Evolutionary conservation across 2,329 filamentous ascomycete species (phyloP).

Genomic region (Colletotrichum liriopes): DNA sequence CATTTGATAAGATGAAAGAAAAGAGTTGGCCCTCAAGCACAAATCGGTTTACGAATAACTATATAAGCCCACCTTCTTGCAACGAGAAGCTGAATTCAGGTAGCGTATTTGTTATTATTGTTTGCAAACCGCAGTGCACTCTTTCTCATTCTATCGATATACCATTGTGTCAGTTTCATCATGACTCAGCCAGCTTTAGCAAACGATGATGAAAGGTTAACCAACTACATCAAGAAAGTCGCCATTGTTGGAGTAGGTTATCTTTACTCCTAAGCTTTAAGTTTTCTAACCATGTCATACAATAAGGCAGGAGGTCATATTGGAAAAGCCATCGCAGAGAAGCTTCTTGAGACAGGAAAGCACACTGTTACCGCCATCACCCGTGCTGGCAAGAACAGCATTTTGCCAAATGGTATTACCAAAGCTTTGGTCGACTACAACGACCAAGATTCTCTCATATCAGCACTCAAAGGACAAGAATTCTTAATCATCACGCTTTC

Average conservation of each 20-base stretch:
- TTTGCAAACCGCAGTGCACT: too few relatives aligned
- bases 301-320: slow-evolving; percentile 57
- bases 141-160: too few relatives aligned
- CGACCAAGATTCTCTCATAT: slow-evolving; percentile 58
- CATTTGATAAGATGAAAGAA: too few relatives aligned
- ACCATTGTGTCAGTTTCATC: background rate
- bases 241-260: slow-evolving; percentile 65
- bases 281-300: slow-evolving; percentile 28
- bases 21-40: too few relatives aligned
- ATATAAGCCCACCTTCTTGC: too few relatives aligned
- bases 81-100: too few relatives aligned
- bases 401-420: slow-evolving; percentile 60
- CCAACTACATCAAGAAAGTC: slow-evolving; percentile 59
- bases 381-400: slow-evolving; percentile 58
- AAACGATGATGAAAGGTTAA: background rate
- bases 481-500: slow-evolving; percentile 66
- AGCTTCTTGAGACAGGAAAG: slow-evolving; percentile 64
- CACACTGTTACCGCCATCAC: slow-evolving; percentile 69
- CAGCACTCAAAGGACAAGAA: slow-evolving; percentile 67
- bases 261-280: background rate
- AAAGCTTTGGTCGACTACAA: slow-evolving; percentile 60
- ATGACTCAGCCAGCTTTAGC: too few relatives aligned
- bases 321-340: slow-evolving; percentile 56
- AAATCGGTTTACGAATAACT: too few relatives aligned
- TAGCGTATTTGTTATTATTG: too few relatives aligned